Base-by-base conservation (phyloP, 2,329 filamentous ascomycete genomes). In the Cladophialophora carrionii region DNA sequence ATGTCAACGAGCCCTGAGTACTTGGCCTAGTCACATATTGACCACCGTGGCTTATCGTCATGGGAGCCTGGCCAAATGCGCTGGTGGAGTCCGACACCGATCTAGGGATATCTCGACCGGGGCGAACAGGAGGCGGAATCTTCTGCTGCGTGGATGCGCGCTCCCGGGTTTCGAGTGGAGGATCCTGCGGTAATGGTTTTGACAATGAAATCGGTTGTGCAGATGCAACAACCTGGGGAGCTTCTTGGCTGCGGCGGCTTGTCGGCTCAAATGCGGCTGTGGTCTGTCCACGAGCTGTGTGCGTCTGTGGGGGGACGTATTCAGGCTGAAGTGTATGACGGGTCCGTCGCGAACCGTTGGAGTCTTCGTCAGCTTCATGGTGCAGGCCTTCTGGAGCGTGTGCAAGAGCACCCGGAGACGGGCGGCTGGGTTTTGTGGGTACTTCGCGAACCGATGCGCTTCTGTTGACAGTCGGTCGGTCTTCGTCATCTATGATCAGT, bases 281-380 rank as follows among this genome's bases (percentile, higher is more conserved):
- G 46, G 72, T 64, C 68, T 86, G 86, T 32, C 90, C 92, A 69
- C 94, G 87, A 68, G 89, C 85, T 0, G 94, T 97, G 74, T 94
- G 88, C 5, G 92, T 96, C 29, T 89, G 88, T 26, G 95, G 95
- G 22, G 93, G 90, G 63, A 98, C 95, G 77, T 99, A 99, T 80
- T 99, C 95, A 67, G 99, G 91, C 79, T 99, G 95, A 0, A 99
- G 92, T 0, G 95, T 99, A 72, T 93, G 87, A 63, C 95, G 88
- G 79, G 98, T 98, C 73, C 34, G 82, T 78, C 7, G 83, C 79
- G 76, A 90, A 49, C 86, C 84, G 73, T 88, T 88, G 32, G 86
- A 80, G 51, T 82, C 80, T 67, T 89, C 86, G 6, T 85, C 81
- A 46, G 90, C 87, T 41, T 84, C 65, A 12, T 67, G 61, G 14